Evolutionary conservation across 2,329 filamentous ascomycete species (phyloP).

Genomic region (Penicillium fuscoglaucum): DNA sequence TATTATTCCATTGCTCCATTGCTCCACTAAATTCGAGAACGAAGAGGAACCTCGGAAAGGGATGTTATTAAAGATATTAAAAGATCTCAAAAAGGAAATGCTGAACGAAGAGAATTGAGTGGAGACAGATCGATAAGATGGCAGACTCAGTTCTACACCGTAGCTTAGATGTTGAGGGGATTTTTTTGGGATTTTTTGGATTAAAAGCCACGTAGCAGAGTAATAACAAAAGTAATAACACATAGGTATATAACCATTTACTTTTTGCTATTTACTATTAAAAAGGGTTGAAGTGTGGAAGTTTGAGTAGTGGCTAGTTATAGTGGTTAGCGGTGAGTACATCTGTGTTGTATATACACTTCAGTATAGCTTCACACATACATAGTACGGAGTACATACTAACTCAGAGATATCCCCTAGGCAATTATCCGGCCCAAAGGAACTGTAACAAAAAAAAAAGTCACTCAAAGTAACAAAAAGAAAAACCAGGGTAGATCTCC

Average conservation of each 20-base stretch:
- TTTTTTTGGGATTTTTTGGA: too few species aligned
- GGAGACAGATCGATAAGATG: slow-evolving; percentile 15
- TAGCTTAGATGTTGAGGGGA: background rate
- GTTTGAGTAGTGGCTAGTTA: too few species aligned
- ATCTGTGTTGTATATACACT: background rate
- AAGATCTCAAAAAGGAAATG: background rate
- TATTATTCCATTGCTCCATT: background rate
- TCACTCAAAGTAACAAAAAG: background rate
- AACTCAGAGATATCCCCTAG: background rate
- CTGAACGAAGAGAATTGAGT: background rate
- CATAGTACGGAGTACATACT: too few species aligned
- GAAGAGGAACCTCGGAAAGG: background rate
- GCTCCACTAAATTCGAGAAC: background rate
- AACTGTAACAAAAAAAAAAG: background rate
- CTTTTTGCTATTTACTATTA: background rate
- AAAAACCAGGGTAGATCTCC: background rate
- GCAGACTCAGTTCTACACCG: slow-evolving; percentile 15
- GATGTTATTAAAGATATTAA: background rate
- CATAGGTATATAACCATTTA: background rate
- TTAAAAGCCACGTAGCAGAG: background rate
- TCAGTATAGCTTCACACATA: background rate
- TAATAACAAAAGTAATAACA: background rate
- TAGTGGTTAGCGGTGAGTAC: too few species aligned
- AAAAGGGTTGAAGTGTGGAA: background rate
- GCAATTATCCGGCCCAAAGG: slow-evolving; percentile 10